phyloP scores from a whole-genome alignment of 2,329 filamentous ascomycete species.

The Fusarium graminum region DNA sequence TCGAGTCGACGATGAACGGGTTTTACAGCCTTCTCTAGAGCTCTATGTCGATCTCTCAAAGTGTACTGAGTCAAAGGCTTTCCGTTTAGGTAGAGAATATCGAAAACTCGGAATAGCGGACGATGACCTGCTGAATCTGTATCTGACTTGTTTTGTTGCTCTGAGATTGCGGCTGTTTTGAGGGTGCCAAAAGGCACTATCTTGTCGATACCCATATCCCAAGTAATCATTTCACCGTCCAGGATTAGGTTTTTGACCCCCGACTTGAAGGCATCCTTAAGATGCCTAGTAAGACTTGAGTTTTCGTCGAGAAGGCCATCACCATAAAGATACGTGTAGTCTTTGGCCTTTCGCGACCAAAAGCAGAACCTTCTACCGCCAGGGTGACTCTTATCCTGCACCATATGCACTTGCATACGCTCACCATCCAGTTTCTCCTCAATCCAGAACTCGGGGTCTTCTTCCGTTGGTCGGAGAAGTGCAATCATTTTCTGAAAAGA shows the following conservation, averaged over 20 bases:
- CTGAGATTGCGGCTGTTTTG: conserved; percentile 87
- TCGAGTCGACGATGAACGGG: conserved; percentile 83
- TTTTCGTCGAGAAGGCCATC: conserved; percentile 78
- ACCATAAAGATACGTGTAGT: conserved; percentile 96
- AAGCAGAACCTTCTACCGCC: conserved; percentile 84
- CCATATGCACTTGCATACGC: conserved; percentile 96
- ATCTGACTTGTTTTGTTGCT: conserved; percentile 74
- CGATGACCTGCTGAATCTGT: conserved; percentile 65
- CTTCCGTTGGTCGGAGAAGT: conserved; percentile 72
- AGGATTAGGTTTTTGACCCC: conserved; percentile 89
- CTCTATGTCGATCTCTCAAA: conserved; percentile 81
- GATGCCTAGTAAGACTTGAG: conserved; percentile 82
- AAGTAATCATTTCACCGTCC: conserved; percentile 98
- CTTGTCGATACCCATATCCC: conserved; percentile 88
- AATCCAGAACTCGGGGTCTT: conserved; percentile 89
- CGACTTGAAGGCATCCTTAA: conserved; percentile 80
- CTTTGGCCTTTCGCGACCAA: conserved; percentile 96
- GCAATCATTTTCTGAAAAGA: conserved; percentile 83
- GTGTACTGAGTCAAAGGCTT: conserved; percentile 84
- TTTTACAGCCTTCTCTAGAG: conserved; percentile 78
- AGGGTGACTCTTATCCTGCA: conserved; percentile 73
- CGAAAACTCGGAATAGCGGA: conserved; percentile 88
- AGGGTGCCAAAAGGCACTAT: conserved; percentile 92
- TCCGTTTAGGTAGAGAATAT: conserved; percentile 90
- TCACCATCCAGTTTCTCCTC: conserved; percentile 98